Evolutionary conservation across 352 stramenopile species (phyloP), one percentile per base, ranked within the genome.

Genomic region (Globisporangium orthogonon): DNA sequence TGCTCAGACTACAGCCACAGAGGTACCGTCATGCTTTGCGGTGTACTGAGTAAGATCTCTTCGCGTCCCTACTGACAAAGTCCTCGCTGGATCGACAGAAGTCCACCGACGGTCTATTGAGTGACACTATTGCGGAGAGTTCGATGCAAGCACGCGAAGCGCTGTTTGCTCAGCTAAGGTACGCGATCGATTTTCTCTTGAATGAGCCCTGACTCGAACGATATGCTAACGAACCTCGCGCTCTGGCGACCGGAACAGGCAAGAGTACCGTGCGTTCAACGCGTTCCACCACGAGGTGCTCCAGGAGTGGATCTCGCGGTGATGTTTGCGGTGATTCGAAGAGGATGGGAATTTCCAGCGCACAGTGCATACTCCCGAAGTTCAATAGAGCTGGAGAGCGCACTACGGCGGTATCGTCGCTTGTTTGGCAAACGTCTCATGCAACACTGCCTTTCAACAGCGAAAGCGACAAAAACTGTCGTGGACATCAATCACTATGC

Each of bases 181-280:
- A 15, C n/a, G 37, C 47, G 37, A 15, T 1, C 10, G 7, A 10
- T 4, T 15, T 11, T 41, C 37, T 3, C 37, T n/a, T n/a, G 10
- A 41, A 15, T 10, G 10, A 15, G 1, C 9, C 37, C 1, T 9
- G 10, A 15, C 9, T 3, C 7, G 2, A 15, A 9, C 1, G 37
- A 41, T 41, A 41, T 1, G 14, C n/a, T 30, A 17, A 45, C 10
- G 13, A 17, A 50, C 44, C 7, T 50, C n/a, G n/a, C n/a, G 7
- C 15, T 41, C 37, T 11, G 1, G 15, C 10, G 37, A 29, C 11
- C 48, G 2, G 37, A 29, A 15, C 50, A 83, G 73, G 39, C 61
- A 83, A 49, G 70, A 85, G 39, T 71, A 83, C 33, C 65, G 68
- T 15, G 64, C 54, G 37, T 87, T 86, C 47, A 73, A 87, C 30